Base-by-base conservation (phyloP, 768 basidiomycete genomes). In the Amanita muscaria region DNA sequence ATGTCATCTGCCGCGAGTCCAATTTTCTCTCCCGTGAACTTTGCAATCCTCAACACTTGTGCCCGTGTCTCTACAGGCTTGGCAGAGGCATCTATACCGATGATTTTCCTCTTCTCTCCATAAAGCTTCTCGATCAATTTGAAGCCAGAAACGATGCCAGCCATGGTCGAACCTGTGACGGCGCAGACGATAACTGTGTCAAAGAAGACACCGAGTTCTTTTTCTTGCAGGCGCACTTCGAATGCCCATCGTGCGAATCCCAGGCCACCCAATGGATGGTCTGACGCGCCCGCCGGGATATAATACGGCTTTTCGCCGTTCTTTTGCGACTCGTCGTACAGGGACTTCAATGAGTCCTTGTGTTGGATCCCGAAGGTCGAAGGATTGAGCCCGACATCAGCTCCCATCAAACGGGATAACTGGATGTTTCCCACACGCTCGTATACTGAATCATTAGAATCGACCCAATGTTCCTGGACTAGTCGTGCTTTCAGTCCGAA, bases 61-160 rank as follows among this genome's bases (percentile, higher is more conserved):
- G 30, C 41, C 12, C 32, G 30, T 22, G 41, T 34, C 30, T 42
- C 21, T 23, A 14, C 41, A 19, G 41, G 41, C 22, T 29, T 42
- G 22, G 41, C 41, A 42, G 41, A 42, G 3, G 41, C 41, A n/a
- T 42, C 41, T 32, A 42, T 42, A 22, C 41, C 41, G 22, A 42
- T 42, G 18, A 42, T 9, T 8, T n/a, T 23, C 30, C 22, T 42
- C 19, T 33, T 42, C 18, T 33, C 41, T 12, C 31, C 31, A 19
- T 42, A 33, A 19, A 42, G 30, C 21, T 22, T 42, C 31, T 42
- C 41, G 19, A 42, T 24, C 21, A 42, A 21, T 31, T 42, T 42
- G 30, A 42, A 42, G n/a, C 41, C 41, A 16, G 41, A 29, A 15
- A 42, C 30, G 30, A 42, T 42, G 11, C 41, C 41, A 15, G 41